Evolutionary conservation across 306 rosid species (phyloP), one percentile per base, ranked within the genome.

Genomic region (Potentilla sterilis): DNA sequence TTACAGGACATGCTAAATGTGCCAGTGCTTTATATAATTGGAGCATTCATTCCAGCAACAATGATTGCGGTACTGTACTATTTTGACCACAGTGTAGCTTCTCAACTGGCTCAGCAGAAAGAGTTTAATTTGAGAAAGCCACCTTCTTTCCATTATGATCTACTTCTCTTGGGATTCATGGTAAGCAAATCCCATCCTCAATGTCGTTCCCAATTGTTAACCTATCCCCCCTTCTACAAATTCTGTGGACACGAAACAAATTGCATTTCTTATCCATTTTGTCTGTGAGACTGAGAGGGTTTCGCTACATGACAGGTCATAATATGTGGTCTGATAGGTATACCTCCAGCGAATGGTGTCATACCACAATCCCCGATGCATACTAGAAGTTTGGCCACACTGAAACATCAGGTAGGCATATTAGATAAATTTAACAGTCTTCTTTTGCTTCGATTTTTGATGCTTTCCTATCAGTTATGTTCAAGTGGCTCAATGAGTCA

Each of bases 321-420:
- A 67, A 47, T 91, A 82, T 91, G 97, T 72, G 97, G 97, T 68
- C 85, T 91, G 66, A 41, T 89, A 58, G 97, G 97, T 66, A 87
- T 91, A 65, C 97, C 97, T 49, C 94, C 94, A 64, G 79, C 97
- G 68, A 91, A 91, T 75, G 97, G 97, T 47, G 97, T 91, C 55
- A 89, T 91, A 80, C 97, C 97, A 44, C 97, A 91, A 78, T 91
- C 97, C 78, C 97, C 97, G 38, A 91, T 91, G 97, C 97, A 91
- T 78, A 91, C 92, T 37, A 91, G 81, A 81, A 83, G 91, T 75
- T 80, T 91, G 82, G 97, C 97, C 75, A 91, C 97, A 64, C 74
- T 89, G 70, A 91, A 91, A 78, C 97, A 89, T 78, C 92, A 86
- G 97, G 97, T 91, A 75, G 48, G 66, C 65, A 75, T 63, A 44